A percentile compares a stretch with the other conserved stretches of the same genome.
phyloP scores from a whole-genome alignment of 257 asterid genomes.

The Fraxinus quadrangulata region DNA sequence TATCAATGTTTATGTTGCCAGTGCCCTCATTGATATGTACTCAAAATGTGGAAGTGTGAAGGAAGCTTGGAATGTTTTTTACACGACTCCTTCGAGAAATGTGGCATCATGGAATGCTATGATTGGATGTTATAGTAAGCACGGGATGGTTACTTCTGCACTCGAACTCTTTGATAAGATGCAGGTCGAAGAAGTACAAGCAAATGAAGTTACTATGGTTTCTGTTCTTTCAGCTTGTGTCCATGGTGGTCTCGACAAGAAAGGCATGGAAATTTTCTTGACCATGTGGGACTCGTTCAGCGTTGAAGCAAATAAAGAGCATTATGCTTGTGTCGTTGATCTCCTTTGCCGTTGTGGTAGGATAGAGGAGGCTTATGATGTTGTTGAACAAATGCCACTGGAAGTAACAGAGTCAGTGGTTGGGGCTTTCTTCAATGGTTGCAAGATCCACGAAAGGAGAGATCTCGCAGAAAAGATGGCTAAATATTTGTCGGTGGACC shows the following conservation, averaged over 20 bases:
- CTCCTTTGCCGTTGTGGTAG: constrained; percentile 60
- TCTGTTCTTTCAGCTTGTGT: constrained; percentile 5
- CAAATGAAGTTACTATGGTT: constrained; percentile 53
- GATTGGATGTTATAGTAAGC: constrained; percentile 68
- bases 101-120: constrained; percentile 62
- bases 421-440: constrained; percentile 69
- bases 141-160: constrained; percentile 54
- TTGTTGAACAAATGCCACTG: constrained; percentile 38
- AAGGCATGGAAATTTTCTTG: no score
- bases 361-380: constrained; percentile 51
- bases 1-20: constrained; percentile 53
- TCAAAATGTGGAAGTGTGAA: constrained; percentile 58
- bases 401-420: constrained; percentile 38
- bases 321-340: constrained; percentile 23
- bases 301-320: no score
- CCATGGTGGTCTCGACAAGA: no score
- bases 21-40: constrained; percentile 66
- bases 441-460: constrained; percentile 55
- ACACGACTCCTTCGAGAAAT: constrained; percentile 39
- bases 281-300: no score
- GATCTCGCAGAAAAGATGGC: constrained; percentile 61
- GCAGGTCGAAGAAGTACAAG: constrained; percentile 41
- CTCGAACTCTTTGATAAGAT: constrained; percentile 48
- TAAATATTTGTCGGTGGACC: constrained; percentile 31
- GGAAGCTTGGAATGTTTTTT: constrained; percentile 45